Evolutionary conservation across 192 early-diverging fungal species (phyloP).

Genomic region (Entomortierella parvispora): DNA sequence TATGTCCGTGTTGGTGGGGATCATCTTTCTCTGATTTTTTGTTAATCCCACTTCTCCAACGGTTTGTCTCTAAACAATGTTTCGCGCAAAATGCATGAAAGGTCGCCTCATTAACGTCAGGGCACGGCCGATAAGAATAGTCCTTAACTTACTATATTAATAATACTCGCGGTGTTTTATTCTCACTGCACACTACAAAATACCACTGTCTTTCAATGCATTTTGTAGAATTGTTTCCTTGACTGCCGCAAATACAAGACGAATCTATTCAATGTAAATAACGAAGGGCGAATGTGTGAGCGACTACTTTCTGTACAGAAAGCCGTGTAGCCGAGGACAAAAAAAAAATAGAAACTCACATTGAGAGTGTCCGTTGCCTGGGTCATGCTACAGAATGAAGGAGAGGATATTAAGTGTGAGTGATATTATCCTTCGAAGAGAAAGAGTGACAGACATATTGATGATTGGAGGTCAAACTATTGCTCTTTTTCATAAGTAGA

Average conservation of each 20-base stretch:
- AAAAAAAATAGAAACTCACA: conserved; percentile 46
- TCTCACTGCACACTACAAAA: conserved; percentile 60
- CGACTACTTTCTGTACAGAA: too few species aligned
- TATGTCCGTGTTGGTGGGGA: too few species aligned
- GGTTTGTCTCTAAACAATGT: too few species aligned
- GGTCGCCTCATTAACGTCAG: too few species aligned
- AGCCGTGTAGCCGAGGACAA: too few species aligned
- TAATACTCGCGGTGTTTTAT: too few species aligned
- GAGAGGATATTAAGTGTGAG: conserved; percentile 9
- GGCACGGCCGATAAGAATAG: neutral
- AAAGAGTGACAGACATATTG: too few species aligned
- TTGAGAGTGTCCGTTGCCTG: conserved; percentile 92
- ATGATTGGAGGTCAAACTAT: neutral
- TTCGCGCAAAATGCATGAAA: too few species aligned
- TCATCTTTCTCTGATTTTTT: too few species aligned
- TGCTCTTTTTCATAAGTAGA: too few species aligned
- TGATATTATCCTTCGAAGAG: too few species aligned
- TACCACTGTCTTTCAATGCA: conserved; percentile 81
- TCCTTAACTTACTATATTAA: neutral
- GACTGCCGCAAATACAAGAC: conserved; percentile 90
- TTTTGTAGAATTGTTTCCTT: conserved; percentile 94
- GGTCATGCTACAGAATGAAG: conserved; percentile 66
- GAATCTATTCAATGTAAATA: conserved; percentile 20
- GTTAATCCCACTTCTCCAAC: too few species aligned
- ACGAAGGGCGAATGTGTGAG: neutral